phyloP scores from a whole-genome alignment of 2,329 filamentous ascomycete species.

The Aspergillus fumigatus region DNA sequence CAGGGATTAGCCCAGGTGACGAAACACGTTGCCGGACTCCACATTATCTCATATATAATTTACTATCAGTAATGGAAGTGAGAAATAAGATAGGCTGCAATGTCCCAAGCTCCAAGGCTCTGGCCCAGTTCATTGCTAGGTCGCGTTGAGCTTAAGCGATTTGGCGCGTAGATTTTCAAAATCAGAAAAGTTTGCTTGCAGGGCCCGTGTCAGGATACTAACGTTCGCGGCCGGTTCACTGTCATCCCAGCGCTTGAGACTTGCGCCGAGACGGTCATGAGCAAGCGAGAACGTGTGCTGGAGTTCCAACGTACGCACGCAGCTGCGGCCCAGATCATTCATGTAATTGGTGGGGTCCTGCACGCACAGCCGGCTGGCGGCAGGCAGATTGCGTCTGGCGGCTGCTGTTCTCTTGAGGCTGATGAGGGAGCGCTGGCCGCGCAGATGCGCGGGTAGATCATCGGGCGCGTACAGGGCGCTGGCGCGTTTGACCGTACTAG shows the following conservation, averaged over 20 bases:
- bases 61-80: slow-evolving; percentile 2
- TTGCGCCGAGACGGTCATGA: slow-evolving; percentile 20
- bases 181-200: slow-evolving; percentile 30
- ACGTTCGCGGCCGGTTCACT: background rate
- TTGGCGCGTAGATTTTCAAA: slow-evolving; percentile 15
- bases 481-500: slow-evolving; percentile 12
- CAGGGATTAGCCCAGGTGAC: background rate
- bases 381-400: slow-evolving; percentile 23
- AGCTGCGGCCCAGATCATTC: slow-evolving; percentile 54
- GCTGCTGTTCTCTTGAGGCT: slow-evolving; percentile 30
- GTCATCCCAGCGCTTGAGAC: slow-evolving; percentile 23
- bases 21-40: background rate
- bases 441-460: slow-evolving; percentile 22
- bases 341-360: slow-evolving; percentile 56
- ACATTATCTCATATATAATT: background rate
- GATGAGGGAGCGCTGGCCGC: slow-evolving; percentile 38
- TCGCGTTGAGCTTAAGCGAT: slow-evolving; percentile 2
- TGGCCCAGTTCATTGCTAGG: background rate
- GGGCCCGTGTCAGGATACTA: slow-evolving; percentile 21
- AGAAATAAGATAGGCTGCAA: slow-evolving; percentile 1
- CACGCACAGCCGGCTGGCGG: slow-evolving; percentile 45
- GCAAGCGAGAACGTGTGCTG: slow-evolving; percentile 39
- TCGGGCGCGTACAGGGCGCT: slow-evolving; percentile 8
- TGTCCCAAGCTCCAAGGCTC: background rate
- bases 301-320: slow-evolving; percentile 48